Conservation (phyloP, 331 rosid genomes). For the Malus hybrid region DNA sequence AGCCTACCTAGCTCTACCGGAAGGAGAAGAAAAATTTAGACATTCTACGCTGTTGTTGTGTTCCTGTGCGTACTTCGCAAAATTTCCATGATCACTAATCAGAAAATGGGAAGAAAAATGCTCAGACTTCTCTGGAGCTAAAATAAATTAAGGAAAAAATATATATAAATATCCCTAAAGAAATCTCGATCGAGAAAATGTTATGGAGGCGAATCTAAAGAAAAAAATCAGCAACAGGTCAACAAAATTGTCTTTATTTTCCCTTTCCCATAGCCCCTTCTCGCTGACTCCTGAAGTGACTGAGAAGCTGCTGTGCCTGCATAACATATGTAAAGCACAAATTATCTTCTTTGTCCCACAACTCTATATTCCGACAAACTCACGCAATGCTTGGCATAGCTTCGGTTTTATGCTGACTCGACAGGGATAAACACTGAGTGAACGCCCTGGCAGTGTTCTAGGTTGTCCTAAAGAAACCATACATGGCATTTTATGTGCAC, state of each 20-base stretch:
- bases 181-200: slow-evolving; percentile 1
- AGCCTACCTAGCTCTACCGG: not conserved
- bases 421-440: not conserved
- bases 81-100: slow-evolving; percentile 19
- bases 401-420: not conserved
- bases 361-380: not conserved
- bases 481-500: not conserved
- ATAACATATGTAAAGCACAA: not conserved
- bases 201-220: not conserved
- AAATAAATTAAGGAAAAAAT: slow-evolving; percentile 33
- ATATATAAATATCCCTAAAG: slow-evolving; percentile 16
- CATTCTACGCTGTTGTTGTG: not conserved
- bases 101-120: slow-evolving; percentile 1
- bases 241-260: slow-evolving; percentile 25
- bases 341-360: not conserved
- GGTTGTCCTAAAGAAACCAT: not conserved
- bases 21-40: not conserved
- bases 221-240: slow-evolving; percentile 11
- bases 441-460: not conserved
- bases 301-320: slow-evolving; percentile 94
- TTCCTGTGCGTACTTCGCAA: not conserved
- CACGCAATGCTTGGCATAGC: not conserved
- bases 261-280: slow-evolving; percentile 60
- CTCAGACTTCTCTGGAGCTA: slow-evolving; percentile 4
- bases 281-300: slow-evolving; percentile 81